Percentiles rank a stretch among this genome's conserved stretches.
Evolutionary conservation across 305 asterid species (phyloP).

Genomic region (Euphrasia arctica): DNA sequence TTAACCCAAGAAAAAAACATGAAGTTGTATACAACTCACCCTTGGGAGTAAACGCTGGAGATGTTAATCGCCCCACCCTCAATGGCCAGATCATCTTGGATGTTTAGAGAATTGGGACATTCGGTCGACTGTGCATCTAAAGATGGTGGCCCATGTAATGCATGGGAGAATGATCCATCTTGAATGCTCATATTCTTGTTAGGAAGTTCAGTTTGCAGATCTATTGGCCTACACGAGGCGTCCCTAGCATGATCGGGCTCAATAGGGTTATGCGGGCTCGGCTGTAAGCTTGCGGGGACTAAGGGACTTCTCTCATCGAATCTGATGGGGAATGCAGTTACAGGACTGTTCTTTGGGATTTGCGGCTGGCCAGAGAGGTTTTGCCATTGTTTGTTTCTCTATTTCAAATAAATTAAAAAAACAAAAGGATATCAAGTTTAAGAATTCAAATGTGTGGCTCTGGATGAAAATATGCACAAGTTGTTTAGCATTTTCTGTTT

Average conservation of each 20-base stretch:
- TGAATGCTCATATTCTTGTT: conserved; percentile 43
- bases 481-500: too few relatives aligned
- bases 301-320: conserved; percentile 52
- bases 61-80: conserved; percentile 93
- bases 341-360: conserved; percentile 48
- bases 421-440: conserved; percentile 17
- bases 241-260: conserved; percentile 54
- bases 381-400: conserved; percentile 96
- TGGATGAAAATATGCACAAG: not conserved
- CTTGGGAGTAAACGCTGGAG: conserved; percentile 80
- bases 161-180: conserved; percentile 48
- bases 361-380: conserved; percentile 52
- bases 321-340: conserved; percentile 46
- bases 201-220: conserved; percentile 48
- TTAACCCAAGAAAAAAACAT: not conserved
- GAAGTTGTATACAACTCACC: conserved; percentile 42
- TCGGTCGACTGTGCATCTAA: conserved; percentile 56
- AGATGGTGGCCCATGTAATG: conserved; percentile 45
- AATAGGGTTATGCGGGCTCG: conserved; percentile 48
- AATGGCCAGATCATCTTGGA: conserved; percentile 54
- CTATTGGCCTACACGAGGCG: conserved; percentile 43
- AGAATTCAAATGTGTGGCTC: conserved; percentile 10
- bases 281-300: conserved; percentile 43
- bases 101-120: conserved; percentile 46
- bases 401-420: conserved; percentile 17